Conservation (phyloP, 106 monocot genomes). For the Allium sativum region DNA sequence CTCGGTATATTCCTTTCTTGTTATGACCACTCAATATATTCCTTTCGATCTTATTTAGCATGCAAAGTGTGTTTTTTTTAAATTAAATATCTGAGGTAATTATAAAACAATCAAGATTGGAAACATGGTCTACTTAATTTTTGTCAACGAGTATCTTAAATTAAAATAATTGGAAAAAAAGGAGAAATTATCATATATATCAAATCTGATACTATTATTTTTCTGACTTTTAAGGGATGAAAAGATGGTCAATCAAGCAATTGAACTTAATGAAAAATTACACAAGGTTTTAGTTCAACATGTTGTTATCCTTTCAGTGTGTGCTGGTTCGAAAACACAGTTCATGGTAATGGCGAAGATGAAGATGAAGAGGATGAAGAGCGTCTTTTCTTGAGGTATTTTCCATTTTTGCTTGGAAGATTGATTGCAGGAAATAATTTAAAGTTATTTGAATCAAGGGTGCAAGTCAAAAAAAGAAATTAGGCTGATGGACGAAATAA, state of each 20-base stretch:
- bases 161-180: no score
- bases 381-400: slow-evolving; percentile 50
- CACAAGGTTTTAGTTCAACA: slow-evolving; percentile 60
- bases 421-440: no score
- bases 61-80: no score
- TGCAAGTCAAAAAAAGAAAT: no score
- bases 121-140: no score
- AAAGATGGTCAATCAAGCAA: slow-evolving; percentile 60
- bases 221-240: slow-evolving; percentile 47
- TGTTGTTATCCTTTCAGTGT: slow-evolving; percentile 60
- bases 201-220: not conserved
- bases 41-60: not conserved
- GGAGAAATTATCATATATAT: not conserved
- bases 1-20: slow-evolving; percentile 40
- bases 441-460: no score
- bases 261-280: slow-evolving; percentile 77
- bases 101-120: not conserved
- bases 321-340: slow-evolving; percentile 26
- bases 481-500: no score
- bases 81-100: no score
- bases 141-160: no score
- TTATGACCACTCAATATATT: not conserved
- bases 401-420: not conserved
- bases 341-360: slow-evolving; percentile 19
- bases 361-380: slow-evolving; percentile 69